Base-by-base conservation (phyloP, 352 stramenopile genomes). In the Globisporangium canariense region DNA sequence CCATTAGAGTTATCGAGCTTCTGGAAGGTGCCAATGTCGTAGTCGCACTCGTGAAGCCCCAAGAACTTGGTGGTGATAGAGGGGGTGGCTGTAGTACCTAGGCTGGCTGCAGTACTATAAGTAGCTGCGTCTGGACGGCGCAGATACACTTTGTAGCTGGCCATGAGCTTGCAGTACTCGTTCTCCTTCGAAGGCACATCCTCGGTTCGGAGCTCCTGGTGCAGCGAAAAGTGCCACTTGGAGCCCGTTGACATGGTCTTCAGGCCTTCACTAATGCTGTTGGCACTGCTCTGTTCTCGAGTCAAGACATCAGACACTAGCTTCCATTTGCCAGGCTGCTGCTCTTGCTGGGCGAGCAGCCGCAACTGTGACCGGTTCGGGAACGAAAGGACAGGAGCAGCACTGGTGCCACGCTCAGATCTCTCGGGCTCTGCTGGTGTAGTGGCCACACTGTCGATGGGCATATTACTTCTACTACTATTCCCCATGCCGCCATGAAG, bases 161-260 rank as follows among this genome's bases (percentile, higher is more conserved):
- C 53, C 78, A 89, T 90, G 59, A 86, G 79, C 20, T 75, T 56
- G 61, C 77, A 88, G 60, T 80, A 90, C 8, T 52, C 65, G 1
- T 69, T 55, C 62, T 86, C 72, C 55, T 69, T 74, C 6, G 81
- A 90, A 8, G 81, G 79, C 28, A 90, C 77, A 4, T 74, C 69
- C 14, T 67, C 71, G 5, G 22, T 18, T 1, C 58, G 43, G 10
- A 89, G 65, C 4, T 75, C 60, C 0, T 78, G 68, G 0, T 59
- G 65, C 9, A 77, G 60, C 13, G 67, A 76, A 9, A 89, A 74
- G 13, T 78, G 71, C 80, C 80, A 89, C 30, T 66, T 79, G 5
- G 61, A 58, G 45, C 18, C 36, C 14, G 3, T 22, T 43, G 40
- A 2, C 16, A 40, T 56, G 25, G 25, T 40, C 6, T 40, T 13